A percentile compares a stretch with the other conserved stretches of the same genome.
Evolutionary conservation across 1,284 basidiomycete species (phyloP).

Genomic region (Ustilago loliicola): DNA sequence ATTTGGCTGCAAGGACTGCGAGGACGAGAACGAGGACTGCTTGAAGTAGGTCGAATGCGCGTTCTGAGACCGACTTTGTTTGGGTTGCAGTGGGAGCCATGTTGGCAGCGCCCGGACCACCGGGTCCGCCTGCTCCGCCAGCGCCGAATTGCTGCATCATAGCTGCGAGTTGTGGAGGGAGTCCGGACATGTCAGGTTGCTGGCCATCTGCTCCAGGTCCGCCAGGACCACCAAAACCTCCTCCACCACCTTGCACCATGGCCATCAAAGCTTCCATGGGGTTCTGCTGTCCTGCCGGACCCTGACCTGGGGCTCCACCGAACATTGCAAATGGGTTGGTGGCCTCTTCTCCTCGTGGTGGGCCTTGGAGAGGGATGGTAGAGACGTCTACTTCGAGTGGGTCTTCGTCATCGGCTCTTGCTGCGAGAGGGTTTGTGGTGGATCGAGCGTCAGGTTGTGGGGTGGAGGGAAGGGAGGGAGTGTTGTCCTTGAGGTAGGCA

Average conservation of each 20-base stretch:
- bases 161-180: slow-evolving; percentile 50
- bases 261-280: slow-evolving; percentile 55
- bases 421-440: neutral
- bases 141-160: slow-evolving; percentile 58
- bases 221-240: slow-evolving; percentile 23
- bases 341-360: slow-evolving; percentile 25
- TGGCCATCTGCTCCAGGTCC: slow-evolving; percentile 13
- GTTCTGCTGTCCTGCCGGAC: slow-evolving; percentile 20
- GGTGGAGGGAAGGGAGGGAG: slow-evolving; percentile 19
- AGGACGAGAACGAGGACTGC: slow-evolving; percentile 39
- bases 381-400: slow-evolving; percentile 60
- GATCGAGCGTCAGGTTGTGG: neutral
- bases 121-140: slow-evolving; percentile 20
- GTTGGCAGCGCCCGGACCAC: neutral
- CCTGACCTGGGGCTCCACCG: slow-evolving; percentile 10
- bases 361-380: slow-evolving; percentile 19
- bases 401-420: slow-evolving; percentile 47
- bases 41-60: slow-evolving; percentile 44
- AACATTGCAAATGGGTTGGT: slow-evolving; percentile 46
- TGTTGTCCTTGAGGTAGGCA: slow-evolving; percentile 54
- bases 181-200: slow-evolving; percentile 41
- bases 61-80: slow-evolving; percentile 33
- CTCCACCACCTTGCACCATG: slow-evolving; percentile 53
- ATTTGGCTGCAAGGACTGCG: slow-evolving; percentile 39
- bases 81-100: slow-evolving; percentile 14